Evolutionary conservation across 116 monocot species (phyloP).

Genomic region (Dioscorea cayenensis): DNA sequence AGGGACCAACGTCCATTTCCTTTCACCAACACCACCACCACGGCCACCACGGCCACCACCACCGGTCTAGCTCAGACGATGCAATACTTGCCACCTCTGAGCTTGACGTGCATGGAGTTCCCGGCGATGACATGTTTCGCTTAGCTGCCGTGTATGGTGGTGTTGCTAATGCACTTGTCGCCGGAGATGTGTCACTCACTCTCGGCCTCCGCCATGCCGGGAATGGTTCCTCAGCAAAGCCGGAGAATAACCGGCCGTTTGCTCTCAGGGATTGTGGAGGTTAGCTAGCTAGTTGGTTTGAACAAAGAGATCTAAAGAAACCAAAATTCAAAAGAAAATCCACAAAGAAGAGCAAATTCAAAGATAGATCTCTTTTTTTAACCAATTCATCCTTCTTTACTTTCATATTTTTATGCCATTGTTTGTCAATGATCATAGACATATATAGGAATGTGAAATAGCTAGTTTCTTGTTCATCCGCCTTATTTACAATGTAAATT

Average conservation of each 20-base stretch:
- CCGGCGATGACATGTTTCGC: conserved; percentile 5
- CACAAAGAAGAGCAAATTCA: not conserved
- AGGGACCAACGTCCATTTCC: conserved; percentile 1
- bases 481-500: not conserved
- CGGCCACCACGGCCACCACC: not conserved
- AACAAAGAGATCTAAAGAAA: not conserved
- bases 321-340: not conserved
- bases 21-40: conserved; percentile 6
- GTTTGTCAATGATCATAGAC: not conserved
- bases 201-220: conserved; percentile 60
- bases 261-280: conserved; percentile 29
- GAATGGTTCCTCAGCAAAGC: not conserved
- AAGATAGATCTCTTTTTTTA: not conserved
- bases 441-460: not conserved
- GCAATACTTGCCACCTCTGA: conserved; percentile 11
- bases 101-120: conserved; percentile 5
- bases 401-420: not conserved
- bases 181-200: conserved; percentile 76
- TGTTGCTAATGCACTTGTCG: conserved; percentile 2
- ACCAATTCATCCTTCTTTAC: not conserved
- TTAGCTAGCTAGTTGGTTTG: not conserved
- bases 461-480: not conserved
- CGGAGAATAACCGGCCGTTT: conserved; percentile 21
- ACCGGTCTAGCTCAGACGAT: conserved; percentile 6
- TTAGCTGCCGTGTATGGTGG: conserved; percentile 5